A percentile compares a stretch with the other conserved stretches of the same genome.
phyloP scores from a whole-genome alignment of 1,284 basidiomycete genomes.

The Marasmius sp. region DNA sequence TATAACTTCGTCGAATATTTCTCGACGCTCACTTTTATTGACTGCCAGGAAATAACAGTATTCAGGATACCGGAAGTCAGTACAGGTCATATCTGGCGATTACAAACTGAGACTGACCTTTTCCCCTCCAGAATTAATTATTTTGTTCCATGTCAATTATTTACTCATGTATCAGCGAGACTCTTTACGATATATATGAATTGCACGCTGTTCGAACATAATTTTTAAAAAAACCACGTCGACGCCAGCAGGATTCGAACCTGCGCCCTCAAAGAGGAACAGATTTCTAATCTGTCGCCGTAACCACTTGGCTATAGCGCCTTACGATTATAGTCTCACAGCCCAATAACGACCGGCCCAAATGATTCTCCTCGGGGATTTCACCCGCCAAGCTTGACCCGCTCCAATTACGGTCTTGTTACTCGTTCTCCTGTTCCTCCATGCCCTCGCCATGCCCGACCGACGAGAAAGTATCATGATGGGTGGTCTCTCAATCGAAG shows the following conservation, averaged over 20 bases:
- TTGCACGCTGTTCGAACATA: background rate
- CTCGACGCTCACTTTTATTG: conserved; percentile 1
- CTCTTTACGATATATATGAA: no score
- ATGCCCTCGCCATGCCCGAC: background rate
- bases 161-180: no score
- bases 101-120: background rate
- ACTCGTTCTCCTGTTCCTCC: background rate
- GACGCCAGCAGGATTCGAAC: conserved; percentile 75
- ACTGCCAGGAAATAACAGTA: conserved; percentile 32
- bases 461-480: conserved; percentile 6
- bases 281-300: conserved; percentile 47
- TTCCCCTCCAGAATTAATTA: background rate
- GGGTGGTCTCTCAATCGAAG: conserved; percentile 36
- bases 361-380: background rate
- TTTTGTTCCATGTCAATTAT: background rate
- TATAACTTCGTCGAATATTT: background rate
- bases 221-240: conserved; percentile 19
- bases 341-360: background rate
- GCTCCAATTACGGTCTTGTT: background rate
- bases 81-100: background rate
- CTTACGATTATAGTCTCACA: conserved; percentile 1
- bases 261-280: conserved; percentile 69
- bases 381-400: background rate
- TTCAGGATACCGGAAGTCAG: conserved; percentile 38
- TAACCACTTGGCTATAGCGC: conserved; percentile 54